These are phyloP conservation scores for Monascus purpureus DNA, from an alignment of 495 filamentous ascomycete genomes.

Conservation along the genomic window DNA sequence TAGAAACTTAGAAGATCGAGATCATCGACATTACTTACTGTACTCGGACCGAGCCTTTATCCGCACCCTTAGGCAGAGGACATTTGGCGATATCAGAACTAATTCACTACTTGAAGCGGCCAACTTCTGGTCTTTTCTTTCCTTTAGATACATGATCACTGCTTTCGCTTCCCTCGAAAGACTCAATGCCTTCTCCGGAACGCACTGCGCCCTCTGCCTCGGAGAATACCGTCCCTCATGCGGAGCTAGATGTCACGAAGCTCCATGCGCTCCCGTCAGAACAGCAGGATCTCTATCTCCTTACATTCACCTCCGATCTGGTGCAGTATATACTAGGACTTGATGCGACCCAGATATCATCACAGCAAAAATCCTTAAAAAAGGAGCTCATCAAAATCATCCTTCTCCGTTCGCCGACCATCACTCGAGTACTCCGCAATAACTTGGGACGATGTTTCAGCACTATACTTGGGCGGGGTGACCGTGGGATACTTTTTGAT, in stretches of 20 bases:
- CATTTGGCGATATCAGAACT: no score
- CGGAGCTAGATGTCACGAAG: constrained; percentile 73
- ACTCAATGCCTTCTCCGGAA: constrained; percentile 29
- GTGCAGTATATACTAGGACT: constrained; percentile 66
- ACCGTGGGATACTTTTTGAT: constrained; percentile 85
- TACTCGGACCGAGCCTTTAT: background rate
- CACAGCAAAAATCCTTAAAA: constrained; percentile 79
- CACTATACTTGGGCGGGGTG: constrained; percentile 72
- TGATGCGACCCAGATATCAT: constrained; percentile 61
- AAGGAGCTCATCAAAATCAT: constrained; percentile 85
- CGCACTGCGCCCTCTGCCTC: constrained; percentile 10
- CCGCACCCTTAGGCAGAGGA: background rate
- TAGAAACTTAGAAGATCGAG: background rate
- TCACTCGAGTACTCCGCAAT: constrained; percentile 80
- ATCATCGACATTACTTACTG: background rate
- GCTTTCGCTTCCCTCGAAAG: no score
- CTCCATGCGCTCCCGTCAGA: constrained; percentile 83
- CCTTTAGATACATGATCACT: no score
- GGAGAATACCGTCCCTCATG: constrained; percentile 22
- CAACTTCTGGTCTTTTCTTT: no score
- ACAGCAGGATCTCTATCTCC: constrained; percentile 87
- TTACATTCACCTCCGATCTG: constrained; percentile 76
- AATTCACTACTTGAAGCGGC: no score
- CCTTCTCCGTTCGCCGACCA: constrained; percentile 67
- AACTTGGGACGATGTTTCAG: constrained; percentile 75